Percentiles rank a stretch among this genome's conserved stretches.
Evolutionary conservation across 1,139 yeast genomes (phyloP).

Genomic region (Kurtzmaniella quercitrusa): DNA sequence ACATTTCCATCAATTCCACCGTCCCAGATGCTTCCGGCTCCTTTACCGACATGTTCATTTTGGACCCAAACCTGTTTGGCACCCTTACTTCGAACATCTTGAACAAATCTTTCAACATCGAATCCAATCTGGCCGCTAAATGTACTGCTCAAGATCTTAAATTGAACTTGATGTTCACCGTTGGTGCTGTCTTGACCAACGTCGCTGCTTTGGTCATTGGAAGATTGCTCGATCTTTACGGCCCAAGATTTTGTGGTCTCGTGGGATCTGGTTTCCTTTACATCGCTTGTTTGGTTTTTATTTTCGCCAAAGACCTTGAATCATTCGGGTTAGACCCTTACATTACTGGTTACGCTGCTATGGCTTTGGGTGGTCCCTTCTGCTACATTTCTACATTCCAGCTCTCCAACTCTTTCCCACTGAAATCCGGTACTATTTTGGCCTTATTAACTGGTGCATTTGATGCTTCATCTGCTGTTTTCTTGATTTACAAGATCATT

Average conservation of each 20-base stretch:
- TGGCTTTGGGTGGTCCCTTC: slow-evolving; percentile 48
- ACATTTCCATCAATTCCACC: slow-evolving; percentile 11
- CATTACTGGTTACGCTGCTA: slow-evolving; percentile 33
- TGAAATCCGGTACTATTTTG: slow-evolving; percentile 35
- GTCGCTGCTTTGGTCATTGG: slow-evolving; percentile 82
- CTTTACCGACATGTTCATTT: not conserved
- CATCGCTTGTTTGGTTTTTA: slow-evolving; percentile 49
- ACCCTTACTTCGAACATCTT: slow-evolving; percentile 3
- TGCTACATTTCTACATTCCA: slow-evolving; percentile 43
- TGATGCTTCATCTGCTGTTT: slow-evolving; percentile 45
- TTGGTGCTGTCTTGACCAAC: slow-evolving; percentile 86
- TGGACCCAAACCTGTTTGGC: slow-evolving; percentile 5
- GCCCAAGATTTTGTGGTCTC: slow-evolving; percentile 78
- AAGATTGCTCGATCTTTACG: slow-evolving; percentile 65
- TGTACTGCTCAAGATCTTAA: slow-evolving; percentile 79
- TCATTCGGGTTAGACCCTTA: slow-evolving; percentile 32
- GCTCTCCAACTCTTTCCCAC: slow-evolving; percentile 42
- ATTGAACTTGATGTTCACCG: slow-evolving; percentile 75
- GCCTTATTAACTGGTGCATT: slow-evolving; percentile 46
- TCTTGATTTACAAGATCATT: slow-evolving; percentile 32
- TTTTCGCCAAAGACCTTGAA: slow-evolving; percentile 23
- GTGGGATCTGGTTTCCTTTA: slow-evolving; percentile 60
- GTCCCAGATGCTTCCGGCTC: not conserved
- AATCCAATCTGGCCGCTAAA: slow-evolving; percentile 18
- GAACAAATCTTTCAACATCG: slow-evolving; percentile 6